Evolutionary conservation across 2,329 filamentous ascomycete genomes (phyloP), one percentile per base, ranked within the genome.

Genomic region (Allantophomopsis lycopodina): DNA sequence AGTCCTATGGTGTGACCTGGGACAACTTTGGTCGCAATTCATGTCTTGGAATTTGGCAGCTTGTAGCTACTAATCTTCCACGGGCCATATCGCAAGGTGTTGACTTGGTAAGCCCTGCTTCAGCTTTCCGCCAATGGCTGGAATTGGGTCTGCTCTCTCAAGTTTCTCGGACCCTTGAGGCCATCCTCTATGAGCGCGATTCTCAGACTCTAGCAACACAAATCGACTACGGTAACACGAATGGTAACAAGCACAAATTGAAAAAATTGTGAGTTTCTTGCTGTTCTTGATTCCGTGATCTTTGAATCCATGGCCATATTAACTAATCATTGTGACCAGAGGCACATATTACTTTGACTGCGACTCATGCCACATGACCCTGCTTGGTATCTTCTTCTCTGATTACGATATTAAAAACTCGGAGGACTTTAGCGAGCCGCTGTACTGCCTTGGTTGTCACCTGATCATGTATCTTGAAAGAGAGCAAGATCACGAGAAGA

Each of bases 401-500:
- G 48, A 44, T 30, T 16, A 7, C 2, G 16, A 43, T 10, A 37
- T 44, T 13, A 30, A 31, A 4, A n/a, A 40, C 5, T 15, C 12
- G 5, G 6, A 39, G 12, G 17, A 16, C 11, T 32, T 33, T 1
- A 18, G 17, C 6, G 20, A 37, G 0, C 17, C 23, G 8, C 8
- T 28, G 10, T 28, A 4, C 2, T 52, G 50, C 32, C 20, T 46
- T 3, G 51, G 48, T 2, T 55, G 53, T 36, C 39, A 38, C 12
- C 33, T 55, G 1, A 39, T 12, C 4, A 3, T 33, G 2, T n/a
- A 35, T 7, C 40, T 52, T 4, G 21, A 44, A 1, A 18, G 7
- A 12, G 53, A 55, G 39, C 23, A 14, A 1, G 53, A 55, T 18
- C 53, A 55, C 14, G 51, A 46, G 35, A 55, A 55, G 23, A 8